Conservation (phyloP, 2,329 filamentous ascomycete species). For the Dactylonectria macrodidyma region DNA sequence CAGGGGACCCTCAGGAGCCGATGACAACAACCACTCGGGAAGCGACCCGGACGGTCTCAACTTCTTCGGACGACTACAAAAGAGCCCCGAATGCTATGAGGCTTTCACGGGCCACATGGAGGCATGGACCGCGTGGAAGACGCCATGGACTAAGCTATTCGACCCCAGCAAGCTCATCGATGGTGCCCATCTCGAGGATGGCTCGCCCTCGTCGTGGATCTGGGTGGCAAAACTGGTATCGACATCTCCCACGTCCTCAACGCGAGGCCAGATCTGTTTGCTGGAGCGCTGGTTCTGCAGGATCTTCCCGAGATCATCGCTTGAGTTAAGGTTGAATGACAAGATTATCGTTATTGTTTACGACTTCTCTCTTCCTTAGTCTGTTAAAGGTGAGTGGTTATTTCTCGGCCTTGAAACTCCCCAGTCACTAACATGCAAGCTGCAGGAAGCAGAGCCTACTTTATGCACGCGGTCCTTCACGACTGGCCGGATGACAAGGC, state of each 20-base stretch:
- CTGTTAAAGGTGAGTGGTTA: constrained; percentile 23
- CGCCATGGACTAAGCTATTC: constrained; percentile 40
- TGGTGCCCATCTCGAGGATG: constrained; percentile 16
- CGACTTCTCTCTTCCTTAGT: constrained; percentile 39
- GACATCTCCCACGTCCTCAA: constrained; percentile 35
- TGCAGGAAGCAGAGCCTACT: constrained; percentile 57
- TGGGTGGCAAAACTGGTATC: constrained; percentile 38
- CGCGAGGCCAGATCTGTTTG: constrained; percentile 12
- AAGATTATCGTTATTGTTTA: constrained; percentile 32
- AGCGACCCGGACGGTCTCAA: constrained; percentile 36
- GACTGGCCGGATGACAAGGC: constrained; percentile 62
- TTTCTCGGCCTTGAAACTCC: background rate
- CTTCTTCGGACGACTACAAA: constrained; percentile 37
- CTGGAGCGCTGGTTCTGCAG: constrained; percentile 29
- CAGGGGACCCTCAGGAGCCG: constrained; percentile 28
- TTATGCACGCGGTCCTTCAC: constrained; percentile 64
- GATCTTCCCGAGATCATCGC: constrained; percentile 38
- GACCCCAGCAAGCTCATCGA: constrained; percentile 29
- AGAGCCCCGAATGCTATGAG: constrained; percentile 37
- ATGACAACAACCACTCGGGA: constrained; percentile 25
- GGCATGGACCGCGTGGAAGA: constrained; percentile 39
- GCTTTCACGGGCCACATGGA: constrained; percentile 39
- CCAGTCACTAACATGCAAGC: background rate
- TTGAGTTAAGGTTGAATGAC: constrained; percentile 24
- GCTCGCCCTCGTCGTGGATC: constrained; percentile 35